Percentiles rank a stretch among this genome's conserved stretches.
phyloP scores from a whole-genome alignment of 2,329 filamentous ascomycete genomes.

The Dactylella cylindrospora region DNA sequence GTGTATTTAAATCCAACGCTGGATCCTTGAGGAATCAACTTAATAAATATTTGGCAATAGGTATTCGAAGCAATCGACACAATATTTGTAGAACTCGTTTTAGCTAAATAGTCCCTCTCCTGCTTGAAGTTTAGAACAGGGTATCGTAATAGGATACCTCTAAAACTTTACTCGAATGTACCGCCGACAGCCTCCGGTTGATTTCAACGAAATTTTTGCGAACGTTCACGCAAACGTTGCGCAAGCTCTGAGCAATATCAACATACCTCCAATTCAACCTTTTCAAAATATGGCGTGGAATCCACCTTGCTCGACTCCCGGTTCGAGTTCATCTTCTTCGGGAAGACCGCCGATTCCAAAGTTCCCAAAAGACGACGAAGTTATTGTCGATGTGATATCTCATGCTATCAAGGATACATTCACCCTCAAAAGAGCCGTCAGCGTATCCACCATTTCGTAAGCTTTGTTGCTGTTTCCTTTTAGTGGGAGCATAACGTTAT shows the following conservation, averaged over 20 bases:
- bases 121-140: no score
- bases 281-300: no score
- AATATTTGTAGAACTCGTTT: no score
- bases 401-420: constrained; percentile 27
- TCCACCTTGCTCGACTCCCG: neutral
- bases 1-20: no score
- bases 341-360: constrained; percentile 12
- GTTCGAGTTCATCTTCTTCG: neutral
- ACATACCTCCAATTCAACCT: neutral
- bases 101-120: no score
- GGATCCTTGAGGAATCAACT: no score
- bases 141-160: no score
- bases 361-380: constrained; percentile 30
- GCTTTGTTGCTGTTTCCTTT: neutral
- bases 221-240: constrained; percentile 25
- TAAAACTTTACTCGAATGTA: no score
- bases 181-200: constrained; percentile 15
- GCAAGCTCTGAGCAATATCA: constrained; percentile 12
- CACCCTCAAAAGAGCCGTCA: constrained; percentile 21
- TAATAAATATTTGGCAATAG: no score
- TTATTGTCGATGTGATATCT: constrained; percentile 24
- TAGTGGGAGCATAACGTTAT: no score
- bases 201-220: constrained; percentile 12
- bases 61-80: no score
- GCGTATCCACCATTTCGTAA: constrained; percentile 25